Base-by-base conservation (phyloP, 768 basidiomycete genomes). In the Obba rivulosa region DNA sequence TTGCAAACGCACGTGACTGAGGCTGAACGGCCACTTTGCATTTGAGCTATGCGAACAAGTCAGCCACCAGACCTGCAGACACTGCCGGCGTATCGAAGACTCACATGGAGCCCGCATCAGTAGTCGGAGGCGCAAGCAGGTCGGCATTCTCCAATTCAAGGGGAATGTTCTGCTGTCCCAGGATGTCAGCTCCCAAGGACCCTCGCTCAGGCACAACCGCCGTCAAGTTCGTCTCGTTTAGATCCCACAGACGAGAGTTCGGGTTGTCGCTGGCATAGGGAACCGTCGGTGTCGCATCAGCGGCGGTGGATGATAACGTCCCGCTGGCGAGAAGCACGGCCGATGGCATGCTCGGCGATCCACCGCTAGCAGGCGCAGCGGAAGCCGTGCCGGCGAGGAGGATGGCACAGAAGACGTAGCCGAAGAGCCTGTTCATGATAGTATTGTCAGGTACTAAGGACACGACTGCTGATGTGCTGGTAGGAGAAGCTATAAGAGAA, bases 21-120 rank as follows among this genome's bases (percentile, higher is more conserved):
- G 60, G 41, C 75, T 68, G 57, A 83, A 80, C 0, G 81, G 76
- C 83, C 83, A 85, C 56, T 83, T 84, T 51, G 71, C 71, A 53
- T 82, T 83, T 0, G 50, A 44, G 1, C 68, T 73, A 45, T 25
- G 24, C n/a, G 35, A 4, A 24, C 20, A 35, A 17, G 23, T 44
- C 25, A 44, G n/a, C 37, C 7, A 22, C 39, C 37, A 41, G 5
- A 22, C n/a, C n/a, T 35, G 20, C 41, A 42, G 9, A 14, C 13
- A 20, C 39, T 8, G 35, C 4, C 13, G 13, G 21, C 25, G 37
- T 23, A 3, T 21, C n/a, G 23, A 9, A 5, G 11, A 55, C 72
- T 42, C 48, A 69, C 72, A 86, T 66, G 20, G 49, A 51, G 11
- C 84, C 83, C 20, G 67, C 57, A 56, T 87, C 85, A 0, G 85